Evolutionary conservation across 176 grass and related monocot species (phyloP), one percentile per base, ranked within the genome.

Genomic region (Cenchrus fungigraminus): DNA sequence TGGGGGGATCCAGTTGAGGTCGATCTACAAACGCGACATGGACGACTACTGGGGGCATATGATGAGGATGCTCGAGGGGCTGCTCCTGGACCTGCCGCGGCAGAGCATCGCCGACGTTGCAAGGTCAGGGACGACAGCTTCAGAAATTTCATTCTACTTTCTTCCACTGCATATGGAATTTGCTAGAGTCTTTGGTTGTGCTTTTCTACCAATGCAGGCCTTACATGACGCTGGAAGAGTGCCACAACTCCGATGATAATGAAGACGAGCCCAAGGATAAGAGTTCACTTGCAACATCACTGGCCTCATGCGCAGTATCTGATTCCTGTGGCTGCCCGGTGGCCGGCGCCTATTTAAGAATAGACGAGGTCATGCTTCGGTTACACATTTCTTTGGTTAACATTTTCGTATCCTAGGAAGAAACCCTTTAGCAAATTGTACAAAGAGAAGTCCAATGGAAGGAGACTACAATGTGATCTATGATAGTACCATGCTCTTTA

Each of bases 271-370:
- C 17, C 9, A 29, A 47, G 71, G 25, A 25, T 25, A 28, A 67
- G 71, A 37, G 49, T 32, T 84, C 32, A 84, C 61, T 60, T 67
- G 82, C 32, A 9, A 84, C 49, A 34, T 76, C n/a, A 3, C 3
- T 0, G 61, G 2, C 31, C 82, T 76, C 61, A 84, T 76, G 31
- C 47, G 29, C 7, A 19, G 8, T 15, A 28, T 29, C 12, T 62
- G 58, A 78, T 29, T 63, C 15, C 20, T 5, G 6, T 37, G 16
- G 25, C 32, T 19, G 34, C 15, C 19, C 12, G 29, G 29, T 16
- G 63, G 0, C 11, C 15, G 63, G 0, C 11, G 25, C 25, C 25
- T 34, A 29, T 25, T 6, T 28, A 65, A 34, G 11, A 6, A 31
- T 31, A 25, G 29, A 65, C 10, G 13, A 15, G 25, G 63, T 65